Evolutionary conservation across 78 protist genomes (phyloP).

Genomic region (Parvularia atlantis): DNA sequence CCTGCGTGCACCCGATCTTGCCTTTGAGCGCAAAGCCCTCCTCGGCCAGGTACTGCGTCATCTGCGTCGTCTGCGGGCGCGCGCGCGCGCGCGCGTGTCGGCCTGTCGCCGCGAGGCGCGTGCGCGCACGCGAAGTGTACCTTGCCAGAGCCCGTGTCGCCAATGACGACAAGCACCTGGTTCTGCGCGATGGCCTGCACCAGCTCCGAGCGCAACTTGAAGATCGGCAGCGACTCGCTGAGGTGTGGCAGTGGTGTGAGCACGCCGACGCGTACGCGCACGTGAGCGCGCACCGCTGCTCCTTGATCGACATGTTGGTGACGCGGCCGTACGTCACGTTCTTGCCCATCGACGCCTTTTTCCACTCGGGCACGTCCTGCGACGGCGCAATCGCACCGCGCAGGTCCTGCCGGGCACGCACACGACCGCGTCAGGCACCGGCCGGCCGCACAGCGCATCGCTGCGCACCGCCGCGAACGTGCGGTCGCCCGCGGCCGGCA

Average conservation of each 20-base stretch:
- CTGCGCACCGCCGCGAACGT: slow-evolving; percentile 59
- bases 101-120: too few species aligned
- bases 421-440: too few species aligned
- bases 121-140: too few species aligned
- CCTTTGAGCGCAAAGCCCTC: slow-evolving; percentile 55
- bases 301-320: slow-evolving; percentile 49
- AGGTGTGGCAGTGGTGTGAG: too few species aligned
- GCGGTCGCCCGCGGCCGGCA: slow-evolving; percentile 60
- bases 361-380: slow-evolving; percentile 66
- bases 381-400: slow-evolving; percentile 22
- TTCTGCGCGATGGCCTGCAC: slow-evolving; percentile 66
- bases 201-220: slow-evolving; percentile 39
- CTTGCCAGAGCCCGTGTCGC: slow-evolving; percentile 93
- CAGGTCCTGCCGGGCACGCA: too few species aligned
- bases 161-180: slow-evolving; percentile 77
- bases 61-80: slow-evolving; percentile 87
- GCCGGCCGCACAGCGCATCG: too few species aligned
- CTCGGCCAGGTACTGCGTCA: slow-evolving; percentile 80
- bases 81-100: too few species aligned
- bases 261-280: too few species aligned
- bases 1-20: slow-evolving; percentile 71
- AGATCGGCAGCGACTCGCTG: slow-evolving; percentile 85
- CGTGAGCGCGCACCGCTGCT: too few species aligned
- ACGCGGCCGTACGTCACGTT: slow-evolving; percentile 25
- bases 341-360: slow-evolving; percentile 16